phyloP scores from a whole-genome alignment of 2,329 filamentous ascomycete species.

The Ceratocystis harringtonii region DNA sequence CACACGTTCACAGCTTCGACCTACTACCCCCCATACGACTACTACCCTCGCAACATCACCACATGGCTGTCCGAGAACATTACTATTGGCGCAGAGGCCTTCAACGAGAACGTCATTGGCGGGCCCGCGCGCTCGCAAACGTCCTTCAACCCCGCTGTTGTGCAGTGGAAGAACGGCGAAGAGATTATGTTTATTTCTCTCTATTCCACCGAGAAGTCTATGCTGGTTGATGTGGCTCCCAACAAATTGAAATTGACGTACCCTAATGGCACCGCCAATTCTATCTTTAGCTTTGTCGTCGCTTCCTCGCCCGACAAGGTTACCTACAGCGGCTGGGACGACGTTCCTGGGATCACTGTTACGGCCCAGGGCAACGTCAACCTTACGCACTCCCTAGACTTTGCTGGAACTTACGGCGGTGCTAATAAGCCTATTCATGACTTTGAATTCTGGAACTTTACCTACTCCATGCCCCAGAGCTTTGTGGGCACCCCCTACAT shows the following conservation, averaged over 20 bases:
- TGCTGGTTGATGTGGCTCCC: constrained; percentile 30
- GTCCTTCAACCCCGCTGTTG: constrained; percentile 44
- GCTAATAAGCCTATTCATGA: constrained; percentile 23
- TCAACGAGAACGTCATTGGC: constrained; percentile 40
- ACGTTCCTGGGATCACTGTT: constrained; percentile 34
- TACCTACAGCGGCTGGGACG: constrained; percentile 32
- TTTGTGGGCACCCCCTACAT: constrained; percentile 19
- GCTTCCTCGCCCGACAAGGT: constrained; percentile 31
- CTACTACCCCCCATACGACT: constrained; percentile 44
- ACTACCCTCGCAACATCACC: constrained; percentile 41
- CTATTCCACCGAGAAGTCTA: constrained; percentile 28
- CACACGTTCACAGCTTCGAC: constrained; percentile 38
- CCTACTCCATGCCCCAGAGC: constrained; percentile 27
- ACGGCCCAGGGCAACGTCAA: constrained; percentile 32
- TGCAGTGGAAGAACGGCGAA: constrained; percentile 39
- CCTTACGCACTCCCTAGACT: constrained; percentile 27
- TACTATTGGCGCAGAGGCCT: constrained; percentile 45
- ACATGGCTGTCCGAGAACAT: constrained; percentile 41
- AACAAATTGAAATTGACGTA: constrained; percentile 36
- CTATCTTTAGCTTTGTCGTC: constrained; percentile 36
- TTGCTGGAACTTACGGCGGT: constrained; percentile 29
- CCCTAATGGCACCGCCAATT: constrained; percentile 34
- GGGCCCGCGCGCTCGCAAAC: constrained; percentile 36
- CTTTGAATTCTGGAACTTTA: constrained; percentile 35
- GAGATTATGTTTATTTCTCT: constrained; percentile 24